Conservation (phyloP, 768 basidiomycete species). For the Cubamyces sp. region DNA sequence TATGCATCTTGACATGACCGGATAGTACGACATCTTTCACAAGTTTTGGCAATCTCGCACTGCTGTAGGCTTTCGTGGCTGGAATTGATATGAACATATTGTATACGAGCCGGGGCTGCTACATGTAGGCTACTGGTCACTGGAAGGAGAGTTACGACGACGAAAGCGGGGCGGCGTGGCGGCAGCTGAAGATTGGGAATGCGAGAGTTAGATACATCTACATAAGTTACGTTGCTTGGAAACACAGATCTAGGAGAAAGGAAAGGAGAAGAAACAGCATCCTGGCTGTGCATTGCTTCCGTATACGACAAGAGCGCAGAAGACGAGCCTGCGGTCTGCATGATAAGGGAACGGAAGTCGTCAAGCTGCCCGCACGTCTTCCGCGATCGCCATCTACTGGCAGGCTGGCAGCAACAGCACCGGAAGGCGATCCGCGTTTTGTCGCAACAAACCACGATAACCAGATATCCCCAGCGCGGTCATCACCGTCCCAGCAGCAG, state of each 20-base stretch:
- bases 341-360: background rate
- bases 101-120: conserved; percentile 15
- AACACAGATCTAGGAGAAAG: background rate
- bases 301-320: background rate
- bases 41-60: background rate
- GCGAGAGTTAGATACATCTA: conserved; percentile 4
- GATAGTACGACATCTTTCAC: background rate
- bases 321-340: conserved; percentile 14
- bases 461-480: background rate
- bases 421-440: too few relatives aligned
- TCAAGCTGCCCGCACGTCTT: background rate
- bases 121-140: conserved; percentile 4
- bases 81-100: conserved; percentile 6
- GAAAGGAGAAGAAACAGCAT: background rate
- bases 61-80: conserved; percentile 7
- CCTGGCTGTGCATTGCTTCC: background rate
- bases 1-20: background rate
- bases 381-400: background rate
- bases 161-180: background rate
- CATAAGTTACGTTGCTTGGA: background rate
- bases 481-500: conserved; percentile 38
- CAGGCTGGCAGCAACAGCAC: too few relatives aligned
- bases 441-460: too few relatives aligned
- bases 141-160: background rate
- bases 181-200: background rate